Conservation (phyloP, 345 rosid species). For the Hypericum perforatum region DNA sequence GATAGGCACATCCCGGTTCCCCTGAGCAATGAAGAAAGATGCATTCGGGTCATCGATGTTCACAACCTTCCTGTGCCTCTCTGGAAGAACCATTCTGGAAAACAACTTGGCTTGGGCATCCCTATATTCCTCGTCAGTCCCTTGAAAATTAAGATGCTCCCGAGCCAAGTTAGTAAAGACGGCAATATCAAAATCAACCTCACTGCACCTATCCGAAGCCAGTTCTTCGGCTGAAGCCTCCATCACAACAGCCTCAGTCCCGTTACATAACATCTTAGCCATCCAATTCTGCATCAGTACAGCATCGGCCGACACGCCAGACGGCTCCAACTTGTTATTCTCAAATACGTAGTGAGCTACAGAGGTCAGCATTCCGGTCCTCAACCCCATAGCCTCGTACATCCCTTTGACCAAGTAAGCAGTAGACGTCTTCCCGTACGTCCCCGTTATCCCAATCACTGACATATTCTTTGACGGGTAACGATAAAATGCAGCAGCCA, state of each 20-base stretch:
- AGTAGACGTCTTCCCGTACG: constrained; percentile 65
- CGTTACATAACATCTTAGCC: constrained; percentile 93
- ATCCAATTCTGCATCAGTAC: constrained; percentile 80
- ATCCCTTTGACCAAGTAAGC: constrained; percentile 70
- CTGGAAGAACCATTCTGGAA: constrained; percentile 80
- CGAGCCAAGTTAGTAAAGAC: constrained; percentile 62
- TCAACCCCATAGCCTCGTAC: constrained; percentile 87
- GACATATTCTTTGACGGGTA: constrained; percentile 73
- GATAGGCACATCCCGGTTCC: constrained; percentile 69
- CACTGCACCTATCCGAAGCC: constrained; percentile 58
- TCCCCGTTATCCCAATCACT: constrained; percentile 74
- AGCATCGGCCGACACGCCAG: constrained; percentile 51
- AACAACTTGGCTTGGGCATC: constrained; percentile 77
- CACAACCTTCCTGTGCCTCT: constrained; percentile 82
- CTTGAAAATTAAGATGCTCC: constrained; percentile 49
- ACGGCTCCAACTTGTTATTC: constrained; percentile 54
- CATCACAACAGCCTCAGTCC: constrained; percentile 82
- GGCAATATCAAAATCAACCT: constrained; percentile 84
- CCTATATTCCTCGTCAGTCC: constrained; percentile 70
- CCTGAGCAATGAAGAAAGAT: constrained; percentile 54
- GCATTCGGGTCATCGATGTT: constrained; percentile 85
- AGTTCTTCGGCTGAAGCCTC: constrained; percentile 74
- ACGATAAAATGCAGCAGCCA: constrained; percentile 74
- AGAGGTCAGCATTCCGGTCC: constrained; percentile 79
- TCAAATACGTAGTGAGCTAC: constrained; percentile 69